These are phyloP conservation scores for Piromyces finnis DNA, from an alignment of 192 early-diverging fungal species.

Conservation along the genomic window DNA sequence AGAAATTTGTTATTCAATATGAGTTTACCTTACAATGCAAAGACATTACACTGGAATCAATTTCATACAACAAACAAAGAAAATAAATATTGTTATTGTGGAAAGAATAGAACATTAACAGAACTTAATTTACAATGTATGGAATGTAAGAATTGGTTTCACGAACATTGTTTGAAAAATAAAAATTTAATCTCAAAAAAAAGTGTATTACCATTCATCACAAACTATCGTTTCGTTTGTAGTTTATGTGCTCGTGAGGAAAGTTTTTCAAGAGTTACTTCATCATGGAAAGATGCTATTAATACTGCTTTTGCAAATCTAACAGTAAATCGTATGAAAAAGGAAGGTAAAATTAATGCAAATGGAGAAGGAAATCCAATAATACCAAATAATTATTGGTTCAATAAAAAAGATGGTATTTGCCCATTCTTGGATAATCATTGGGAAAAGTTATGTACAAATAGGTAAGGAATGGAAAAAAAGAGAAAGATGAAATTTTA, in stretches of 20 bases:
- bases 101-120: constrained; percentile 15
- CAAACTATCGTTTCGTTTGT: constrained; percentile 41
- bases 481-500: too few species aligned
- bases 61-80: neutral
- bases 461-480: constrained; percentile 7
- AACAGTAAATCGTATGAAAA: constrained; percentile 24
- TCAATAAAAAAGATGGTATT: constrained; percentile 42
- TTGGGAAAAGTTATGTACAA: constrained; percentile 44
- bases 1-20: neutral
- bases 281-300: constrained; percentile 48
- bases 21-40: neutral
- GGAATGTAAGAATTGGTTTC: constrained; percentile 47
- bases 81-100: constrained; percentile 1
- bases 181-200: constrained; percentile 9
- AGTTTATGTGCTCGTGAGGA: constrained; percentile 16
- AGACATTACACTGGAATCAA: neutral
- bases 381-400: constrained; percentile 28
- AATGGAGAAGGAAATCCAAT: constrained; percentile 10
- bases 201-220: constrained; percentile 32
- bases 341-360: constrained; percentile 10
- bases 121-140: constrained; percentile 35
- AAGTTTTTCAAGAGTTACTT: constrained; percentile 31
- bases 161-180: constrained; percentile 22
- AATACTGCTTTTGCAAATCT: constrained; percentile 42
- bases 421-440: constrained; percentile 41